phyloP scores from a whole-genome alignment of 108 stramenopile genomes.

The Cyclostephanos tholiformis region DNA sequence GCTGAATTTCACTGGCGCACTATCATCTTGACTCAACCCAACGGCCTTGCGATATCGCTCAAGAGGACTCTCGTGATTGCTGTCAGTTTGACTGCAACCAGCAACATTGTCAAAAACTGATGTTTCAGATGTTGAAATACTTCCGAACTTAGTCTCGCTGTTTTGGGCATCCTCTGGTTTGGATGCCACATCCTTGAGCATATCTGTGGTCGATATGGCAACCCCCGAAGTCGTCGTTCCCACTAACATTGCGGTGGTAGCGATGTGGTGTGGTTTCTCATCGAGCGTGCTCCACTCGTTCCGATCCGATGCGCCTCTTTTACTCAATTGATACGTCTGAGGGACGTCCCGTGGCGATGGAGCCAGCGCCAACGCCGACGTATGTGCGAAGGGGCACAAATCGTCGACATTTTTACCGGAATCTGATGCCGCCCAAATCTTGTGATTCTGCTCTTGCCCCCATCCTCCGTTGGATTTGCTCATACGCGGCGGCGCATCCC shows the following conservation, averaged over 20 bases:
- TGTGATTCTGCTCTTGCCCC: background rate
- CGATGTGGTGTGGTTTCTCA: background rate
- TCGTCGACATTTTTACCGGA: background rate
- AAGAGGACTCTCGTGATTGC: background rate
- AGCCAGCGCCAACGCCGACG: conserved; percentile 22
- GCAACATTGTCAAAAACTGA: background rate
- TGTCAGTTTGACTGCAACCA: background rate
- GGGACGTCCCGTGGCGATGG: conserved; percentile 32
- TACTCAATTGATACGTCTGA: conserved; percentile 10
- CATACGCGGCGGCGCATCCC: background rate
- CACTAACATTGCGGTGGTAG: background rate
- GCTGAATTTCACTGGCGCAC: background rate
- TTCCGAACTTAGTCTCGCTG: background rate
- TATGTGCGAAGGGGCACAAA: background rate
- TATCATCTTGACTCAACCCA: conserved; percentile 5
- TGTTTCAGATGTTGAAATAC: background rate
- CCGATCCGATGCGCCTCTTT: conserved; percentile 14
- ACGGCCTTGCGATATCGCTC: conserved; percentile 8
- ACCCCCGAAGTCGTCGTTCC: background rate
- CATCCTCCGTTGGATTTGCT: conserved; percentile 18
- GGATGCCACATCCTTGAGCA: background rate
- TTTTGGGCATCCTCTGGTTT: background rate
- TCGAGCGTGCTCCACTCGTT: no score
- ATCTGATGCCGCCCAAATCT: background rate
- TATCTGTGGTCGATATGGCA: background rate